Evolutionary conservation across 257 asterid species (phyloP).

Genomic region (Penstemon davidsonii): DNA sequence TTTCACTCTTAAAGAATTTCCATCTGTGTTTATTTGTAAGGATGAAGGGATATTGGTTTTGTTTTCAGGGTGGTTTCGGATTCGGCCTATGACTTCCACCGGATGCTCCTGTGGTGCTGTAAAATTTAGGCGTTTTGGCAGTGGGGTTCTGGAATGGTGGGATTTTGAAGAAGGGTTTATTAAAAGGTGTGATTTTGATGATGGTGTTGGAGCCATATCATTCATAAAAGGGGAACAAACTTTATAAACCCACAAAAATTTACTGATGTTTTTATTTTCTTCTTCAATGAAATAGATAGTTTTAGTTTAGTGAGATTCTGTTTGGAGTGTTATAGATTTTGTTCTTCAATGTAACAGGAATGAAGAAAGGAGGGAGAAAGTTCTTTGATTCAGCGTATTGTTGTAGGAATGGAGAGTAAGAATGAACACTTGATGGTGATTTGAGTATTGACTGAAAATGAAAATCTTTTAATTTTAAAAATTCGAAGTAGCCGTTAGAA

Average conservation of each 20-base stretch:
- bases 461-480: conserved; percentile 40
- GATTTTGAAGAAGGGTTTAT: conserved; percentile 43
- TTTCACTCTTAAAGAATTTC: conserved; percentile 59
- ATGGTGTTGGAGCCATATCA: conserved; percentile 62
- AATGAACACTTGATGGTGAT: conserved; percentile 1
- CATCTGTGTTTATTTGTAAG: conserved; percentile 51
- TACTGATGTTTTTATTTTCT: neutral
- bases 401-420: neutral
- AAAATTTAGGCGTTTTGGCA: conserved; percentile 60
- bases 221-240: neutral
- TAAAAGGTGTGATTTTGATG: conserved; percentile 44
- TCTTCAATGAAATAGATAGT: neutral
- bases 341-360: neutral
- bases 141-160: conserved; percentile 65
- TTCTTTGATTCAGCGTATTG: neutral
- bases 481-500: conserved; percentile 54
- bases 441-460: conserved; percentile 28
- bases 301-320: neutral
- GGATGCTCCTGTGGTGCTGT: conserved; percentile 68
- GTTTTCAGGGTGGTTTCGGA: conserved; percentile 70
- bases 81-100: conserved; percentile 83
- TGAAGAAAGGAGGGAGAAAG: neutral
- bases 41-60: conserved; percentile 44
- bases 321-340: conserved; percentile 1
- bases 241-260: neutral